Evolutionary conservation across 129 eudicot species (phyloP), one percentile per base, ranked within the genome.

Genomic region (Chrysanthemum makinoi): DNA sequence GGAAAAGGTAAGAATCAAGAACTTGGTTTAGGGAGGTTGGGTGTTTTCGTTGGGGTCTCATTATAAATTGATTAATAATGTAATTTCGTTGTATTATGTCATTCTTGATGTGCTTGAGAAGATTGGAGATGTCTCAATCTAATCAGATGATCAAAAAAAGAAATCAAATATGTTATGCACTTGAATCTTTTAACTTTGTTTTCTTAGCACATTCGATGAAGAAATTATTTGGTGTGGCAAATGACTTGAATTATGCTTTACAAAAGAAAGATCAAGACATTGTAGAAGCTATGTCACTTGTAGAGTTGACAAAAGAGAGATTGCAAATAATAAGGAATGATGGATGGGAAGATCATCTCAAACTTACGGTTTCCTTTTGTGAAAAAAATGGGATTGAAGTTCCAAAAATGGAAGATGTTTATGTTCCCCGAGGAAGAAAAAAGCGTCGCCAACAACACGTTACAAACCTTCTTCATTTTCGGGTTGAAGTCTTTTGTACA

Each of bases 391-490:
- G 17, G 30, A 61, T 30, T 6, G 10, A 24, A 16, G 16, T 28
- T 61, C 30, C 14, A 18, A 61, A 61, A 61, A 26, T 66, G 70
- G 55, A 66, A 46, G 33, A 17, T 52, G 2, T 49, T 3, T 66
- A 66, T 66, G 56, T 9, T 33, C 14, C 20, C 20, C 20, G 18
- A 7, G 86, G 88, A 87, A 82, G 82, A 58, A 55, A 6, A 22
- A 50, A 15, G 0, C 61, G 22, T 15, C 44, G 30, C 18, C 6
- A 22, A 68, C 15, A 0, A 18, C 12, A 51, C 15, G 16, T 16
- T 10, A 68, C 22, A 49, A 68, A 50, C 15, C 39, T 49, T 68
- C 48, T 49, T 68, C 61, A 50, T 68, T 68, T 12, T 26, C 61
- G 35, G 51, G 72, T 68, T 22, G 61, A 68, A 16, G 20, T 68